Evolutionary conservation across 805 yeast genomes (phyloP).

Genomic region (Saturnispora besseyi): DNA sequence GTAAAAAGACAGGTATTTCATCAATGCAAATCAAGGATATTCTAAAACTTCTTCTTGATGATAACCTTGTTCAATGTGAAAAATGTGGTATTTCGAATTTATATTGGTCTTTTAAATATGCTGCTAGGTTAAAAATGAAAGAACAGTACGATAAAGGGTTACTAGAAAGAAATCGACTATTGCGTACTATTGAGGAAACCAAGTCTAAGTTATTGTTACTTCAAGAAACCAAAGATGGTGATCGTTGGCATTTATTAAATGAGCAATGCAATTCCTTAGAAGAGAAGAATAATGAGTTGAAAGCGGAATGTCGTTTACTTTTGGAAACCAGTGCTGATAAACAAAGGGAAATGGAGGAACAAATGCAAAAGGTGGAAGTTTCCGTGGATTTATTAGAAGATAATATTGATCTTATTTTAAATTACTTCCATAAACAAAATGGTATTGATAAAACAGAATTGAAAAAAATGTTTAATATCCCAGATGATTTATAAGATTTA

Average conservation of each 20-base stretch:
- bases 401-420: slow-evolving; percentile 34
- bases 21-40: slow-evolving; percentile 47
- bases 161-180: slow-evolving; percentile 1
- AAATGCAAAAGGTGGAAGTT: slow-evolving; percentile 2
- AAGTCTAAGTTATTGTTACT: slow-evolving; percentile 6
- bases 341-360: not conserved
- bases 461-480: slow-evolving; percentile 34
- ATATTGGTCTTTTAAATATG: slow-evolving; percentile 41
- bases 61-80: slow-evolving; percentile 38
- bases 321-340: slow-evolving; percentile 3
- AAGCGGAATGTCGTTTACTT: slow-evolving; percentile 5
- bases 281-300: slow-evolving; percentile 5
- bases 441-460: slow-evolving; percentile 26
- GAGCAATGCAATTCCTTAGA: slow-evolving; percentile 10
- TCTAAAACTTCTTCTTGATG: slow-evolving; percentile 39
- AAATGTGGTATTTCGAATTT: slow-evolving; percentile 48
- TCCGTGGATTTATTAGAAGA: slow-evolving; percentile 22
- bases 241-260: slow-evolving; percentile 11
- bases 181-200: slow-evolving; percentile 14
- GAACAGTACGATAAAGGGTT: slow-evolving; percentile 11
- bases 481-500: slow-evolving; percentile 31
- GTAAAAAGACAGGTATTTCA: slow-evolving; percentile 40
- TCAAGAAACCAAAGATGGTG: not conserved
- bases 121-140: slow-evolving; percentile 12
- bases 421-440: slow-evolving; percentile 27